Evolutionary conservation across 1,139 yeast genomes (phyloP).

Genomic region (Blastobotrys elegans): DNA sequence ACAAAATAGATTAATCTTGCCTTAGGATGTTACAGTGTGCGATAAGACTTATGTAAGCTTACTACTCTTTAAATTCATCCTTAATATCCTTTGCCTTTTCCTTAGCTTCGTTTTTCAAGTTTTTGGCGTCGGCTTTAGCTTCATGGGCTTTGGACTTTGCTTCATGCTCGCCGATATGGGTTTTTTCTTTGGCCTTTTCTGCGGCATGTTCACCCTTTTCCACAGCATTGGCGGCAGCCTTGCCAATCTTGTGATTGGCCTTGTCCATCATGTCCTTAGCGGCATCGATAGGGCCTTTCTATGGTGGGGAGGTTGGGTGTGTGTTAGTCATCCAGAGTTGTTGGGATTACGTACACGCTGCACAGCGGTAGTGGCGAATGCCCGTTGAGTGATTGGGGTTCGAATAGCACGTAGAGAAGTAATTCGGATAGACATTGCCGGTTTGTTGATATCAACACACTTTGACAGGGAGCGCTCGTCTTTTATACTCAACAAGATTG

Average conservation of each 20-base stretch:
- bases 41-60: background rate
- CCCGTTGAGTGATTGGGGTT: background rate
- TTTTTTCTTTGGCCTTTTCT: constrained; percentile 3
- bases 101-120: background rate
- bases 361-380: background rate
- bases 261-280: constrained; percentile 18
- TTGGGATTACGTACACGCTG: background rate
- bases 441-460: too few relatives aligned
- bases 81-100: constrained; percentile 1
- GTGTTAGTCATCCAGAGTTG: too few relatives aligned
- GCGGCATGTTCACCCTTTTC: constrained; percentile 20
- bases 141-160: constrained; percentile 7
- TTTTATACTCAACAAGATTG: too few relatives aligned
- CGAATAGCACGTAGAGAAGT: background rate
- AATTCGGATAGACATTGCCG: background rate
- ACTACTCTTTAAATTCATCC: background rate
- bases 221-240: constrained; percentile 19
- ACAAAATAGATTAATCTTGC: too few relatives aligned
- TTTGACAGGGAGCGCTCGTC: too few relatives aligned
- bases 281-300: constrained; percentile 11
- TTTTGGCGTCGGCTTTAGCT: constrained; percentile 6
- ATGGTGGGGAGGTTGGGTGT: background rate
- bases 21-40: too few relatives aligned
- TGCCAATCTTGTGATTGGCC: constrained; percentile 19
- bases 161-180: background rate